Evolutionary conservation across 208 protist genomes (phyloP), one percentile per base, ranked within the genome.

Genomic region (Acanthamoeba lenticulata): DNA sequence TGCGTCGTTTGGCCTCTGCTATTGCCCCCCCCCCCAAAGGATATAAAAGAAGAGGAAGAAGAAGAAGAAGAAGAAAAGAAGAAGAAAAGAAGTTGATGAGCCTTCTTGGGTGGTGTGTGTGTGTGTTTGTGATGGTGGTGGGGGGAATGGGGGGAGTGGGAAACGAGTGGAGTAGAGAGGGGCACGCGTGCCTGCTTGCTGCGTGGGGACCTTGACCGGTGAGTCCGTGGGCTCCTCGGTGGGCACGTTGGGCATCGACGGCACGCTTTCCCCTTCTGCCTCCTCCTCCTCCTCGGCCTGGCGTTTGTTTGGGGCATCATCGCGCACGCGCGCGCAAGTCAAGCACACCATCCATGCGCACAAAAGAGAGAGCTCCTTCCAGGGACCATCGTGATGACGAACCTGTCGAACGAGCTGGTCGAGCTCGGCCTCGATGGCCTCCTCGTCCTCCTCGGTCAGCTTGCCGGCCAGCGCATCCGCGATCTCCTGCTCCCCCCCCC

Each of bases 391-490:
- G 21, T 19, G 47, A 55, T 19, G 21, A 57, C 49, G n/a, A 13
- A 72, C 62, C 62, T 72, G 62, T n/a, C 32, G 62, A 15, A 72
- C 94, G 21, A 96, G 81, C 32, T 69, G 45, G 27, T 94, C 95
- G 29, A 96, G 92, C 77, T 96, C 95, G 29, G 52, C 83, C 40
- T 94, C 36, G 21, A 96, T 60, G 32, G 44, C 94, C 29, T 95
- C 94, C 40, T 96, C 93, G 11, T 96, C 95, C 17, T 95, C 94
- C 49, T 72, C 17, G 27, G 81, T 93, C 21, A 96, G 94, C 88
- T 95, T 60, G 69, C 94, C 92, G 83, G 40, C 81, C 24, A 96
- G 67, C 6, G 83, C 81, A 3, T 94, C 52, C 13, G 92, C 92
- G 40, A 96, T 95, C 74, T 95, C 90, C 92, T 96, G 47, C 21